A percentile compares a stretch with the other conserved stretches of the same genome.
Conservation (phyloP, 2,329 filamentous ascomycete species). For the Penicillium hesseltinei region DNA sequence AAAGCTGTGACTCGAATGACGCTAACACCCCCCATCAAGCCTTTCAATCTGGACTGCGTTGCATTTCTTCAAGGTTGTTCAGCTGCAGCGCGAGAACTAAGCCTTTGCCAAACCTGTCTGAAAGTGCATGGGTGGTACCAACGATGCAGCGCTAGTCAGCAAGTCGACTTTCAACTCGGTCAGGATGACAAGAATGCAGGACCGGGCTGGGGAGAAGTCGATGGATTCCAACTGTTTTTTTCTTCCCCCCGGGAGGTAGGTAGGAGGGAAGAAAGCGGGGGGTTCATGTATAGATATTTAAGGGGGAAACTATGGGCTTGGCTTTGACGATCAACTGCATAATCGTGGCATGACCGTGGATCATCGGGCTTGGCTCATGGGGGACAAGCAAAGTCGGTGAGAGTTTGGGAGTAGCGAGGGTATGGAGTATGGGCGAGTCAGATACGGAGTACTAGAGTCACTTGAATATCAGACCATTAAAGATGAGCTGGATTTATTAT, state of each 20-base stretch:
- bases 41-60: not conserved
- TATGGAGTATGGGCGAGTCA: too few relatives aligned
- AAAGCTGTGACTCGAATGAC: not conserved
- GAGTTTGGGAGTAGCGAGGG: too few relatives aligned
- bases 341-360: not conserved
- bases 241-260: not conserved
- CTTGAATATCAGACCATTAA: not conserved
- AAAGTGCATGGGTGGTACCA: not conserved
- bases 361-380: constrained; percentile 4
- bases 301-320: constrained; percentile 2
- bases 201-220: not conserved
- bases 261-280: not conserved
- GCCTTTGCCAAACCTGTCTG: constrained; percentile 19
- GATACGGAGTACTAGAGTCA: too few relatives aligned
- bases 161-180: not conserved
- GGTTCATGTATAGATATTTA: not conserved
- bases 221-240: not conserved
- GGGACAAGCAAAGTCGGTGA: constrained; percentile 11
- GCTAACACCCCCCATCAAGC: not conserved
- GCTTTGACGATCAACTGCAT: constrained; percentile 5
- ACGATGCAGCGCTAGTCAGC: constrained; percentile 2
- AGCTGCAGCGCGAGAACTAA: constrained; percentile 6
- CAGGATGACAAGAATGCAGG: constrained; percentile 10
- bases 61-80: not conserved
- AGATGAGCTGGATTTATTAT: not conserved